Evolutionary conservation across 1,139 yeast species (phyloP), one percentile per base, ranked within the genome.

Genomic region (Geotrichum citri-aurantii): DNA sequence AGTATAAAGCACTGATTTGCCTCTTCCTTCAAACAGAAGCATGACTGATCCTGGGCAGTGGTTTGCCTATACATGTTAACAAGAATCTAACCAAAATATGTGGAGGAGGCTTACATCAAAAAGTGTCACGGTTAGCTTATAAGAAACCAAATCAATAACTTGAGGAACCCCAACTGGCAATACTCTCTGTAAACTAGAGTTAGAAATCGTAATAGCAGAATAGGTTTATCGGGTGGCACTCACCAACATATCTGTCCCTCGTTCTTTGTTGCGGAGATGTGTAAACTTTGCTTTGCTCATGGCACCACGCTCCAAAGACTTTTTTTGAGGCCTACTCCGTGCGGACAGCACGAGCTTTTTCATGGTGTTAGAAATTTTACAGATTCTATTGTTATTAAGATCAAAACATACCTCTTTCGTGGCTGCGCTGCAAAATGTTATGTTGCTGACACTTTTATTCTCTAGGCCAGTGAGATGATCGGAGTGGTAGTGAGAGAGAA

Each of bases 41-140:
- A 84, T 81, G 4, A 76, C 74, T 2, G 86, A 76, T 1, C 88
- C 89, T 3, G 86, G 84, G 64, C 88, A 84, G 65, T 84, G 89
- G 64, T 83, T 79, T 0, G 83, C 73, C 8, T 77, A 73, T 8
- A 40, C 17, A 8, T 10, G 37, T 40, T 26, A 51, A 21, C 29
- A 26, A 26, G 14, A 6, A 8, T 33, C 19, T 12, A 19, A 21
- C n/a, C 33, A 23, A 21, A 2, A 79, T 71, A 55, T 74, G 61
- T 0, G 77, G 72, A 3, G 42, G 74, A 59, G 7, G 37, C 57
- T 17, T 33, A 64, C 71, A 40, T 69, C 71, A 7, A 75, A 58
- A 5, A 73, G 64, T 1, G 76, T 73, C 5, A 73, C 72, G 29
- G 72, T 60, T 8, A 55, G 33, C 3, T 56, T 61, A 17, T 53